Conservation (phyloP, 306 rosid species). For the Sphenostylis stenocarpa region DNA sequence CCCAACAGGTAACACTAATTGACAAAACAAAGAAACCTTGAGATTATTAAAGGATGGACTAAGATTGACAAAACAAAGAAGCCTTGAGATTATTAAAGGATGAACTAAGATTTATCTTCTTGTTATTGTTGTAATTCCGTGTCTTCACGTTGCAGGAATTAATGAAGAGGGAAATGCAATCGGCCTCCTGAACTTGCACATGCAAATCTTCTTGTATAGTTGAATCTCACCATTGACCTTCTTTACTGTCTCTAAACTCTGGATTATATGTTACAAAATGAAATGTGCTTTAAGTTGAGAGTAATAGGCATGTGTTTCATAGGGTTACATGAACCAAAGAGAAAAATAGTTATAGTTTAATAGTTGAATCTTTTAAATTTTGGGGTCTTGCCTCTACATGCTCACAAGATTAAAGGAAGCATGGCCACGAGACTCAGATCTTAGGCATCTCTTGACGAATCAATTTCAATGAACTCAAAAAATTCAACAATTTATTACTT, state of each 20-base stretch:
- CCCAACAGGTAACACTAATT: constrained; percentile 23
- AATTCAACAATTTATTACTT: background rate
- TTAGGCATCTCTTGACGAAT: background rate
- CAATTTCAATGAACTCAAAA: background rate
- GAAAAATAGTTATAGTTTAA: background rate
- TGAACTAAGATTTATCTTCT: background rate
- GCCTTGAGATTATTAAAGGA: background rate
- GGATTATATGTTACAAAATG: background rate
- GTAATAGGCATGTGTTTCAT: background rate
- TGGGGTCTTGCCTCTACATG: background rate
- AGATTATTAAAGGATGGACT: background rate
- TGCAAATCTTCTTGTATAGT: background rate
- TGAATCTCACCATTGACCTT: background rate
- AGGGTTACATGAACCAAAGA: background rate
- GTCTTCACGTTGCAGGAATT: background rate
- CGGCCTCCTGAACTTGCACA: background rate
- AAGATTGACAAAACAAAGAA: background rate
- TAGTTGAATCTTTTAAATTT: background rate
- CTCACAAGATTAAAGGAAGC: background rate
- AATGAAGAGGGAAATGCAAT: constrained; percentile 4
- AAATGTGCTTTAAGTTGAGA: background rate
- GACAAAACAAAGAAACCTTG: background rate
- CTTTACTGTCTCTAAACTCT: background rate
- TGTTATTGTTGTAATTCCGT: background rate
- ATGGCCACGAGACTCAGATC: background rate